Conservation (phyloP, 176 grass and related monocot species). For the Carex cristatella region DNA sequence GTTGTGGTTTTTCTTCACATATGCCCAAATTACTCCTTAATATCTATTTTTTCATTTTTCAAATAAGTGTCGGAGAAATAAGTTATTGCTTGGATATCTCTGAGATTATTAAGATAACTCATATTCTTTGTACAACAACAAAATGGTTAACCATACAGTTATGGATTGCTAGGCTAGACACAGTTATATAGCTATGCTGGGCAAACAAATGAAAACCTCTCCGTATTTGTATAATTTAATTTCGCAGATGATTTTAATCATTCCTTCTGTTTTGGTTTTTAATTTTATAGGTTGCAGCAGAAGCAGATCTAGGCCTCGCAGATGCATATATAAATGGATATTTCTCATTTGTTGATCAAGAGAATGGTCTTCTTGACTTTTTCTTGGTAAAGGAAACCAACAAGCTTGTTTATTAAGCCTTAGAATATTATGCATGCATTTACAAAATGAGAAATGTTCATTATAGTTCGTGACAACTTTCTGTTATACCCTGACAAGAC, state of each 20-base stretch:
- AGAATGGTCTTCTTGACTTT: constrained; percentile 77
- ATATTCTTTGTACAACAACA: no score
- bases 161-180: not conserved
- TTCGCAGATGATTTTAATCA: not conserved
- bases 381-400: constrained; percentile 41
- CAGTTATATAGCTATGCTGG: not conserved
- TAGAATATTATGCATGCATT: not conserved
- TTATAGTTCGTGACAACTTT: not conserved
- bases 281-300: constrained; percentile 58
- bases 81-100: not conserved
- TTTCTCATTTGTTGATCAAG: constrained; percentile 71
- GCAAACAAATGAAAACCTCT: not conserved
- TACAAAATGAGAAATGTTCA: not conserved
- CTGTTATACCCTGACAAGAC: not conserved
- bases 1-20: not conserved
- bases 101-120: not conserved
- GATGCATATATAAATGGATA: constrained; percentile 78
- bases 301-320: constrained; percentile 76
- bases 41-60: not conserved
- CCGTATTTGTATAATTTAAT: not conserved
- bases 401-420: not conserved
- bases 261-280: not conserved
- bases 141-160: not conserved
- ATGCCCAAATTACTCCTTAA: not conserved
- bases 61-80: not conserved